These are phyloP conservation scores for Thielaviopsis euricoi DNA, from an alignment of 2,329 filamentous ascomycete species.

Conservation along the genomic window DNA sequence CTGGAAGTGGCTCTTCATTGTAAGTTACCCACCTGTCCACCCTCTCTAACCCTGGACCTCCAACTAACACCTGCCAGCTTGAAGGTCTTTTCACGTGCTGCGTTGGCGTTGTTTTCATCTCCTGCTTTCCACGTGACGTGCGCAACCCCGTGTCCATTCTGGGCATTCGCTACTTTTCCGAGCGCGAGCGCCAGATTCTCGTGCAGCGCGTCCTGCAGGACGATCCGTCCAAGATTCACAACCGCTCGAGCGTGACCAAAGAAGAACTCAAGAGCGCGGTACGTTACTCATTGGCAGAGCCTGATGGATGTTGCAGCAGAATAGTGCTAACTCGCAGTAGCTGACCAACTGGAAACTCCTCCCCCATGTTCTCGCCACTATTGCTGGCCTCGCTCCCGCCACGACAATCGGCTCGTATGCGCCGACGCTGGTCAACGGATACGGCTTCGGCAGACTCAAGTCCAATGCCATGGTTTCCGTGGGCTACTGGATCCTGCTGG, in stretches of 20 bases:
- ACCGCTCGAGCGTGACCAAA: constrained; percentile 17
- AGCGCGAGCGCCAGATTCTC: constrained; percentile 21
- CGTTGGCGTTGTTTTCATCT: constrained; percentile 19
- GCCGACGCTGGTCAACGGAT: constrained; percentile 19
- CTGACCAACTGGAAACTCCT: constrained; percentile 23
- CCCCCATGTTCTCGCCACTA: constrained; percentile 19
- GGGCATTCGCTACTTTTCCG: constrained; percentile 19
- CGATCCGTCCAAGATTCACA: constrained; percentile 21
- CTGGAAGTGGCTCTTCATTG: constrained; percentile 22
- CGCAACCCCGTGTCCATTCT: constrained; percentile 19
- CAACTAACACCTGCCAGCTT: constrained; percentile 14
- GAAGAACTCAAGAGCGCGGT: constrained; percentile 21
- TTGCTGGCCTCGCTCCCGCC: constrained; percentile 18
- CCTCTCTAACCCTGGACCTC: not conserved
- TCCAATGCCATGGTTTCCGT: constrained; percentile 22
- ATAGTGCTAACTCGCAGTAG: constrained; percentile 12
- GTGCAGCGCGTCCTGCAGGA: constrained; percentile 19
- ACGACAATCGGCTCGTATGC: constrained; percentile 18
- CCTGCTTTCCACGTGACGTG: constrained; percentile 18
- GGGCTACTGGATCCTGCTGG: constrained; percentile 20
- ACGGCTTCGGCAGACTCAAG: constrained; percentile 21
- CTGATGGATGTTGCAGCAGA: not conserved
- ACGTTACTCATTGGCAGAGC: constrained; percentile 9
- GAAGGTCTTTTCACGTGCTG: constrained; percentile 23
- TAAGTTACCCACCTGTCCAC: constrained; percentile 8